phyloP scores from a whole-genome alignment of 1,284 basidiomycete genomes.

The Sparassis latifolia region DNA sequence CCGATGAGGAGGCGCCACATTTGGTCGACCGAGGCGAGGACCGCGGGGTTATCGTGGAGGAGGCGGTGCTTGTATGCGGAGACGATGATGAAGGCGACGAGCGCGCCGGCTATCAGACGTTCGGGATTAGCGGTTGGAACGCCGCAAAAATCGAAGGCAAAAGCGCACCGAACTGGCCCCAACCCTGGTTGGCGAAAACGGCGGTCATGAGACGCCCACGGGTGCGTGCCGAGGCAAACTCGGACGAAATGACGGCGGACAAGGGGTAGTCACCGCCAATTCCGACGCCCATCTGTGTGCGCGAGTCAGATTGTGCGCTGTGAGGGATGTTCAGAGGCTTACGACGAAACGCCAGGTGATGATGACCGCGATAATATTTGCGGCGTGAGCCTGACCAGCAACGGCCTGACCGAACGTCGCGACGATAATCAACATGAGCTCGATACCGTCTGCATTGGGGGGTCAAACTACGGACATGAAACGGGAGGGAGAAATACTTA shows the following conservation, averaged over 20 bases:
- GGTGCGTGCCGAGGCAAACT: conserved; percentile 71
- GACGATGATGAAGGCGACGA: conserved; percentile 66
- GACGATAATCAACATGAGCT: conserved; percentile 66
- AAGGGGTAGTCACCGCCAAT: conserved; percentile 73
- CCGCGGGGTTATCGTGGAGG: conserved; percentile 36
- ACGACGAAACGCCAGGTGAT: conserved; percentile 65
- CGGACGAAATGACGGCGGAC: conserved; percentile 61
- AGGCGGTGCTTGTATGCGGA: conserved; percentile 64
- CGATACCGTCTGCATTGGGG: conserved; percentile 53
- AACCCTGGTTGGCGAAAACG: conserved; percentile 65
- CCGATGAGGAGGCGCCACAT: conserved; percentile 71
- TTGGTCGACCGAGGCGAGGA: conserved; percentile 46
- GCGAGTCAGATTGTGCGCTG: conserved; percentile 4
- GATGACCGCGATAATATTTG: conserved; percentile 67
- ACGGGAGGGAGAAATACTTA: conserved; percentile 26
- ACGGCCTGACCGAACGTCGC: conserved; percentile 58
- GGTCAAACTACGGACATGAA: conserved; percentile 17
- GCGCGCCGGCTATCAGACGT: conserved; percentile 41
- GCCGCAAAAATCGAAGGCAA: conserved; percentile 5
- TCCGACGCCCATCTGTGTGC: conserved; percentile 52
- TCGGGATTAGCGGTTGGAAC: not conserved
- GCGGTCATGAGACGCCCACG: conserved; percentile 71
- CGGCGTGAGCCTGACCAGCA: conserved; percentile 50
- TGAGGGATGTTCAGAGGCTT: conserved; percentile 15
- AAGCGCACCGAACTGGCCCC: conserved; percentile 56